Evolutionary conservation across 768 basidiomycete genomes (phyloP), one percentile per base, ranked within the genome.

Genomic region (Suillus subalutaceus): DNA sequence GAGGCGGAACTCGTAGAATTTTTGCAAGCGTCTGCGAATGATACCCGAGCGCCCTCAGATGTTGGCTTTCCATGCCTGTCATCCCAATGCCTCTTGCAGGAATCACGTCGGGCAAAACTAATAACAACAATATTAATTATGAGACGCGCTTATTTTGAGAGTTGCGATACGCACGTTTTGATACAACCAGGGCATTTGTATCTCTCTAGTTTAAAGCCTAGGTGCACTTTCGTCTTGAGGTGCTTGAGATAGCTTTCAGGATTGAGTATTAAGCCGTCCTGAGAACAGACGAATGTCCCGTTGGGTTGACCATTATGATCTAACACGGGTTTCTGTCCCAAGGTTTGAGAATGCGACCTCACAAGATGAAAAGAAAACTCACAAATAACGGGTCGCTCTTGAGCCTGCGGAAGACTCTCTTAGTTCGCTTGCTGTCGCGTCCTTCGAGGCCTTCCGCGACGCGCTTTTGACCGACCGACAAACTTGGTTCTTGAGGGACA

Each of bases 321-420:
- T 9, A 52, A 52, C 15, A 52, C 15, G 7, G 23, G 58, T 18
- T 5, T 26, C 58, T 59, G 38, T 26, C 5, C 58, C 58, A 30
- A 26, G 13, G 37, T 6, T 16, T 59, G 5, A 59, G 58, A 41
- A 59, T 18, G 1, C 1, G 16, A 41, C 26, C 5, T 30, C 3
- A 26, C 16, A 20, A 10, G 16, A 41, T 26, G 10, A 18, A 2
- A 26, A 41, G 16, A 26, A 59, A 37, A 35, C 55, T 56, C 20
- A 56, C 55, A 37, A 56, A 56, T 1, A 6, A 10, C 18, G 55
- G 10, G 32, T 56, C 55, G 5, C 35, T 37, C 20, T 0, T 13
- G 5, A 35, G 35, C 10, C 10, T 4, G 10, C 20, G 0, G 4
- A 7, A 7, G 7, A 0, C 5, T 32, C 10, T n/a, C 12, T 56